Evolutionary conservation across 1,284 basidiomycete genomes (phyloP).

Genomic region (Trametes sp.): DNA sequence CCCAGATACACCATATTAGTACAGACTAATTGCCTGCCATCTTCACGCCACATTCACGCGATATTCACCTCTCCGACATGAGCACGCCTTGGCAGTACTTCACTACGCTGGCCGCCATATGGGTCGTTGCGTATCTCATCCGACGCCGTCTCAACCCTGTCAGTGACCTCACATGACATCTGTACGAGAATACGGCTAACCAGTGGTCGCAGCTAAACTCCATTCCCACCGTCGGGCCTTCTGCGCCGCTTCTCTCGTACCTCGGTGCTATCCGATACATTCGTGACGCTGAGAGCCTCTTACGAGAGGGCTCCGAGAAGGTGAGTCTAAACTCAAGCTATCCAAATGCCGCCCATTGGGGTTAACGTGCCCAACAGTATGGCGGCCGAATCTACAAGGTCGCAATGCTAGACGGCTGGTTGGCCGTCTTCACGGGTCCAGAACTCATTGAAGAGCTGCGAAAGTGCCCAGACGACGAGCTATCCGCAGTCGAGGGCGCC

Average conservation of each 20-base stretch:
- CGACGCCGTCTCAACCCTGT: conserved; percentile 23
- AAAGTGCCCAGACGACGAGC: conserved; percentile 46
- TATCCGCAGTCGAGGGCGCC: conserved; percentile 48
- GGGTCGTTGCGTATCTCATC: conserved; percentile 16
- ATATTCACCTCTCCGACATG: not conserved
- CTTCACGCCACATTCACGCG: not conserved
- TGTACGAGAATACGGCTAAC: no score
- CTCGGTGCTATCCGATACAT: conserved; percentile 36
- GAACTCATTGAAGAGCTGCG: conserved; percentile 53
- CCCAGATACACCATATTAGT: not conserved
- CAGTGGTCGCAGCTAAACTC: conserved; percentile 20
- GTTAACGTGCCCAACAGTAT: conserved; percentile 38
- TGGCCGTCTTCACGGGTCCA: conserved; percentile 47
- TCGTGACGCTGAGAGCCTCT: conserved; percentile 34
- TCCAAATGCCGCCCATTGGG: no score
- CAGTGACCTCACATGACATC: not conserved
- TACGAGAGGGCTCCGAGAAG: conserved; percentile 44
- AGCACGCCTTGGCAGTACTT: conserved; percentile 21
- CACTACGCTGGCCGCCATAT: conserved; percentile 15
- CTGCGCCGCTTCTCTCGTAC: conserved; percentile 40
- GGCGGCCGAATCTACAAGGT: conserved; percentile 51
- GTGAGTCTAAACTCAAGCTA: conserved; percentile 32
- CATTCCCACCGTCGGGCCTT: conserved; percentile 44
- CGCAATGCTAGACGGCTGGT: conserved; percentile 48
- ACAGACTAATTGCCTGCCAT: not conserved